Conservation (phyloP, 2,329 filamentous ascomycete species). For the Fusarium scirpi region DNA sequence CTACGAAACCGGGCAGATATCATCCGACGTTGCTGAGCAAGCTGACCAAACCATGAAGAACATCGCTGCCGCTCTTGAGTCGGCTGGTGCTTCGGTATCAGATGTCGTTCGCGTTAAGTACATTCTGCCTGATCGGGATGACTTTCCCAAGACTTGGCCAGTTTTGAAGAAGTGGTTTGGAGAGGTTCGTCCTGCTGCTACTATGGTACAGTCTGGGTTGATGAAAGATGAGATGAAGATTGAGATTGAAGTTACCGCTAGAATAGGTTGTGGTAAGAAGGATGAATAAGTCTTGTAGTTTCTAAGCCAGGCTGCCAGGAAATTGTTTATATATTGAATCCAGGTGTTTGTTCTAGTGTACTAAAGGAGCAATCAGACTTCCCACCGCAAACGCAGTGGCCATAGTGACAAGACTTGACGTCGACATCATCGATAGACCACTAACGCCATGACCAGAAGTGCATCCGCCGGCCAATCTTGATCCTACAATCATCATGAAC, state of each 20-base stretch:
- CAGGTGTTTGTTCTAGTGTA: conserved; percentile 34
- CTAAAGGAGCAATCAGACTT: conserved; percentile 46
- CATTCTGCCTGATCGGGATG: conserved; percentile 60
- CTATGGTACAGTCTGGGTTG: conserved; percentile 63
- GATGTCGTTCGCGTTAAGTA: conserved; percentile 66
- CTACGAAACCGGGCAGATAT: conserved; percentile 61
- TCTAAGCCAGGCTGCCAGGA: accelerated
- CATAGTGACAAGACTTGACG: conserved; percentile 72
- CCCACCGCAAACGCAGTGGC: conserved; percentile 68
- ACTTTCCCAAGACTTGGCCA: conserved; percentile 63
- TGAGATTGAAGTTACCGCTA: conserved; percentile 59
- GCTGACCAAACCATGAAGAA: conserved; percentile 63
- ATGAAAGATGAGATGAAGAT: conserved; percentile 64
- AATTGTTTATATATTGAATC: not conserved
- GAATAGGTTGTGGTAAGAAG: conserved; percentile 43
- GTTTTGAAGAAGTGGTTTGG: conserved; percentile 64
- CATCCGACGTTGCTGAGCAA: conserved; percentile 59
- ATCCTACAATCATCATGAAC: conserved; percentile 68
- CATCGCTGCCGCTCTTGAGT: conserved; percentile 58
- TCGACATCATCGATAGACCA: conserved; percentile 71
- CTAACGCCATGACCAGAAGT: conserved; percentile 78
- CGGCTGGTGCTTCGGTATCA: conserved; percentile 57
- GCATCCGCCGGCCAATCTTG: conserved; percentile 73
- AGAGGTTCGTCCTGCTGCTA: conserved; percentile 63
- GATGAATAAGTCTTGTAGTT: not conserved